Evolutionary conservation across 305 asterid species (phyloP), one percentile per base, ranked within the genome.

Genomic region (Ruellia speciosa): DNA sequence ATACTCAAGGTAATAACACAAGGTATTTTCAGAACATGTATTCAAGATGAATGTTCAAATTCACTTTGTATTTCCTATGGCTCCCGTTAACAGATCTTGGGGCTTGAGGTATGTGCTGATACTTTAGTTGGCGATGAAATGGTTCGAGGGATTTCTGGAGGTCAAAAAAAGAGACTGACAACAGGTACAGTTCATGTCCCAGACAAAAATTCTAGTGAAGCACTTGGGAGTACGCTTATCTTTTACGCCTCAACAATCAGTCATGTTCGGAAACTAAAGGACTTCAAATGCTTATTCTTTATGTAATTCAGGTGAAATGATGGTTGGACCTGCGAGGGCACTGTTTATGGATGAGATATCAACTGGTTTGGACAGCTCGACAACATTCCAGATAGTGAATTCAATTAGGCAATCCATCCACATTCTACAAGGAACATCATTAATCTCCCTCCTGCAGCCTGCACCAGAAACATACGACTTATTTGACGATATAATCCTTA

Each of bases 61-160:
- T 18, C 24, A 43, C 49, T 18, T 19, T 45, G 31, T 52, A 49
- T 34, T 43, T 40, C 45, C 15, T 12, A 68, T 17, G 40, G 19
- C 12, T 7, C 33, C 18, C 13, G 3, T 45, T 35, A 59, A 17
- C 83, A 93, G 99, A 79, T 93, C 13, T 69, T 89, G 80, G 99
- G 99, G 56, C 97, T 93, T 68, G 99, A 88, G 33, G 66, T 72
- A 15, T 93, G 99, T 64, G 97, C 97, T n/a, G 99, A 93, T 66
- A 86, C 85, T 13, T 35, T 81, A 45, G 96, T 93, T 45, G 99
- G 99, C n/a, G 92, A 93, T 49, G 95, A 80, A 74, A 88, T 93
- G 97, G 40, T 80, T 35, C 72, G 95, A 62, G 97, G 99, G 40
- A 88, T 93, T 53, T 93, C 99, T 0, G 99, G 99, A 14, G 99